Evolutionary conservation across 2,329 filamentous ascomycete species (phyloP).

Genomic region (Colletotrichum sp.): DNA sequence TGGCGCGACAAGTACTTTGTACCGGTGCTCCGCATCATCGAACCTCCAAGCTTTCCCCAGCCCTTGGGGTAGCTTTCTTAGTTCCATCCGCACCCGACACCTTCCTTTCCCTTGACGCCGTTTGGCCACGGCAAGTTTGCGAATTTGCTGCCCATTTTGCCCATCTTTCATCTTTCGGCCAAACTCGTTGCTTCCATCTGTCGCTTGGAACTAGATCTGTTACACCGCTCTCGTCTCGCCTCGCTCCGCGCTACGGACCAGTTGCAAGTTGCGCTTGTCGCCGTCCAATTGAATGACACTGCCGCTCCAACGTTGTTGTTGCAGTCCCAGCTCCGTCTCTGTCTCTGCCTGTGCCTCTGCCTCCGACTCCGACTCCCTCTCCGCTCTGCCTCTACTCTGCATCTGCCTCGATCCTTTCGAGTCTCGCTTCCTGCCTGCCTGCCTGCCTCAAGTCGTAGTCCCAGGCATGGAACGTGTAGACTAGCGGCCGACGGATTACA

Average conservation of each 20-base stretch:
- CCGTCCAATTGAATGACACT: not conserved
- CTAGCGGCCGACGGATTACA: not conserved
- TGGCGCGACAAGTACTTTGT: slow-evolving; percentile 9
- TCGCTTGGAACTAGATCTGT: slow-evolving; percentile 11
- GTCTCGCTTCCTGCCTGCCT: not conserved
- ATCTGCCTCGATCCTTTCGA: not conserved
- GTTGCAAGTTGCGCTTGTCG: not conserved
- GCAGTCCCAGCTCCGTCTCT: not conserved
- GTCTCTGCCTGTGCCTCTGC: not conserved
- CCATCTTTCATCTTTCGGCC: slow-evolving; percentile 4
- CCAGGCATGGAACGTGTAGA: not conserved
- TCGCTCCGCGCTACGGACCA: not conserved
- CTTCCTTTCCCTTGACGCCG: not conserved
- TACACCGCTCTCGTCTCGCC: slow-evolving; percentile 1
- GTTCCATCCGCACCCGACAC: not conserved
- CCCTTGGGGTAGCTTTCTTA: slow-evolving; percentile 2
- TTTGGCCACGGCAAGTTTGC: not conserved
- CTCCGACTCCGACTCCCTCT: not conserved
- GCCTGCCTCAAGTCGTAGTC: not conserved
- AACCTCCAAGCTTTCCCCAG: slow-evolving; percentile 17
- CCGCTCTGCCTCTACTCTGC: not conserved
- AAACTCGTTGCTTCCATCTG: slow-evolving; percentile 14
- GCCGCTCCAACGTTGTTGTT: not conserved
- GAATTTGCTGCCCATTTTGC: not conserved
- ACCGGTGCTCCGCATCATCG: slow-evolving; percentile 9